These are phyloP conservation scores for Moniliophthora roreri DNA, from an alignment of 1,284 basidiomycete genomes.

Conservation along the genomic window DNA sequence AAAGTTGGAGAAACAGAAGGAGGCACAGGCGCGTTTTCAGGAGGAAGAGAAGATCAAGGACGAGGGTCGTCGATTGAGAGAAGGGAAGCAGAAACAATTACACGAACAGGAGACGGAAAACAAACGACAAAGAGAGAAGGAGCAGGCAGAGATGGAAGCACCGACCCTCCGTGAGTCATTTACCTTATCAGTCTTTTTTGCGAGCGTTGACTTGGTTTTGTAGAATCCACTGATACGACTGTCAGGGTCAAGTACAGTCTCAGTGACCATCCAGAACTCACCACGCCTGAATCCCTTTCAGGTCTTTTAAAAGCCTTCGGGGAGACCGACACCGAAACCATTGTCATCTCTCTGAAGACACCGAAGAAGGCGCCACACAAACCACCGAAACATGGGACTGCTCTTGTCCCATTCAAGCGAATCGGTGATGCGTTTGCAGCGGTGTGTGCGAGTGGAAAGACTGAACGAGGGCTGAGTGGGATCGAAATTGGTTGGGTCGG, in stretches of 20 bases:
- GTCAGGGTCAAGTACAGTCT: slow-evolving; percentile 68
- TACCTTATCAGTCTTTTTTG: not conserved
- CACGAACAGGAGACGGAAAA: slow-evolving; percentile 43
- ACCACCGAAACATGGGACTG: slow-evolving; percentile 62
- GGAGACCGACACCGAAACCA: slow-evolving; percentile 54
- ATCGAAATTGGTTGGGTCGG: slow-evolving; percentile 69
- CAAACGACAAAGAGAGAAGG: slow-evolving; percentile 34
- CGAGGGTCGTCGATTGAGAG: slow-evolving; percentile 69
- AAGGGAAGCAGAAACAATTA: slow-evolving; percentile 62
- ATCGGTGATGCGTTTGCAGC: slow-evolving; percentile 73
- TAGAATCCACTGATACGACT: slow-evolving; percentile 71
- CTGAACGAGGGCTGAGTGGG: slow-evolving; percentile 49
- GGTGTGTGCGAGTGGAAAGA: slow-evolving; percentile 57
- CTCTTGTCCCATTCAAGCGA: slow-evolving; percentile 71
- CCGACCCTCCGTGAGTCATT: slow-evolving; percentile 51
- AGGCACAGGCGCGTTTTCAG: slow-evolving; percentile 53
- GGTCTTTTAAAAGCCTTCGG: slow-evolving; percentile 61
- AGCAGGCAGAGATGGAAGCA: slow-evolving; percentile 44
- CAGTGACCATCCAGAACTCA: slow-evolving; percentile 54
- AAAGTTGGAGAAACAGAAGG: slow-evolving; percentile 57
- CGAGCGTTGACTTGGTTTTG: slow-evolving; percentile 24
- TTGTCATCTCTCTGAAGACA: slow-evolving; percentile 65
- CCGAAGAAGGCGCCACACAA: slow-evolving; percentile 54
- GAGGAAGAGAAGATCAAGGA: slow-evolving; percentile 81
- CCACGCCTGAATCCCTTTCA: slow-evolving; percentile 48